Conservation (phyloP, 2,329 filamentous ascomycete genomes). For the Verticillium tricorpus region DNA sequence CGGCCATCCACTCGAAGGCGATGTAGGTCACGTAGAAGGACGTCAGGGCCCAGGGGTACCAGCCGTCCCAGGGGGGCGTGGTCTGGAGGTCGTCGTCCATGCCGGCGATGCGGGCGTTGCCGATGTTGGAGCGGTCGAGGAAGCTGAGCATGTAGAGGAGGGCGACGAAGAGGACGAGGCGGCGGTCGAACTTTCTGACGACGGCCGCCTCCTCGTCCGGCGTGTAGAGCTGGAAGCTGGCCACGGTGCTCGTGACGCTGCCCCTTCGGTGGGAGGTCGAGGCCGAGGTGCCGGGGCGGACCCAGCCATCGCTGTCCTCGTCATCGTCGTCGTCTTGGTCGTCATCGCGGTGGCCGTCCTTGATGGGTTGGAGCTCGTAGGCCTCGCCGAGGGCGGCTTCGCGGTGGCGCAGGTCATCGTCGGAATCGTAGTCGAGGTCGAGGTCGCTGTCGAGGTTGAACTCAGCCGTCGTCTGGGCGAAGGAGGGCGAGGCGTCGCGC, state of each 20-base stretch:
- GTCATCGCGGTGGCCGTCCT: neutral
- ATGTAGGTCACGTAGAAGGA: conserved; percentile 63
- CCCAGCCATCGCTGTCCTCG: conserved; percentile 4
- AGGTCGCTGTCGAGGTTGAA: conserved; percentile 30
- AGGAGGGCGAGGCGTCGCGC: conserved; percentile 26
- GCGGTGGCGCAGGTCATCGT: conserved; percentile 20
- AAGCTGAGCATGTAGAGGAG: conserved; percentile 82
- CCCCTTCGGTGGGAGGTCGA: conserved; percentile 10
- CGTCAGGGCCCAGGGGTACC: conserved; percentile 58
- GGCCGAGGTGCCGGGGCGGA: conserved; percentile 11
- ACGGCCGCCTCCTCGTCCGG: conserved; percentile 69
- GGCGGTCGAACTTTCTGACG: conserved; percentile 70
- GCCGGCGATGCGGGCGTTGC: conserved; percentile 59
- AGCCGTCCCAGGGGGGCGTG: conserved; percentile 34
- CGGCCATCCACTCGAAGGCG: conserved; percentile 59
- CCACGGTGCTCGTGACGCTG: conserved; percentile 24
- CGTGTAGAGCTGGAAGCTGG: conserved; percentile 40
- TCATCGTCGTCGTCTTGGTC: conserved; percentile 13
- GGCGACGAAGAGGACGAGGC: conserved; percentile 75
- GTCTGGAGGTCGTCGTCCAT: conserved; percentile 59
- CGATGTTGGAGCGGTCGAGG: conserved; percentile 74
- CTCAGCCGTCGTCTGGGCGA: conserved; percentile 34
- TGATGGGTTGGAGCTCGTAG: conserved; percentile 23
- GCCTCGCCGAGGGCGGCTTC: conserved; percentile 22
- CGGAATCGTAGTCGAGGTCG: conserved; percentile 16